These are phyloP conservation scores for Sphaerostilbella broomeana DNA, from an alignment of 2,329 filamentous ascomycete species.

Conservation along the genomic window DNA sequence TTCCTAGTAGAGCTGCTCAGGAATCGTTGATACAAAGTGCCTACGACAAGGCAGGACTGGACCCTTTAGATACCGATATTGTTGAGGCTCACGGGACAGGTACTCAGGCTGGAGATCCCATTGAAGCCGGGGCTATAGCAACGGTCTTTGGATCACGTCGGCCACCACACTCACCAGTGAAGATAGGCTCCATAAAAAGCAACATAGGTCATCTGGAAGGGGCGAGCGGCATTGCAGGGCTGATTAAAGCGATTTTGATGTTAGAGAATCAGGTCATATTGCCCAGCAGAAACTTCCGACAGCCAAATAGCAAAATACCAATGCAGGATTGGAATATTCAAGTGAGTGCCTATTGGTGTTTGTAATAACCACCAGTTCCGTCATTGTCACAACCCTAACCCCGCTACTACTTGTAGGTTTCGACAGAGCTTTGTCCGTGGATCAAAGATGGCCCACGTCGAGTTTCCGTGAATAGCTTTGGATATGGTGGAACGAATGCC, in stretches of 20 bases:
- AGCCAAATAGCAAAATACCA: too few species aligned
- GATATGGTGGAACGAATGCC: slow-evolving; percentile 12
- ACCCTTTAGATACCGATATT: slow-evolving; percentile 20
- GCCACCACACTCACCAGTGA: slow-evolving; percentile 14
- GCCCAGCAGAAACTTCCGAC: too few species aligned
- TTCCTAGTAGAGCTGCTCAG: slow-evolving; percentile 17
- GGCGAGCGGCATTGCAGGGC: slow-evolving; percentile 22
- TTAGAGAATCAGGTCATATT: too few species aligned
- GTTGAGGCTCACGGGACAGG: slow-evolving; percentile 36
- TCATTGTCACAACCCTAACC: too few species aligned
- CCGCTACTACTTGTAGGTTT: too few species aligned
- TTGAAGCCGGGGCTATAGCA: slow-evolving; percentile 15
- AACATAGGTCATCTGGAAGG: slow-evolving; percentile 28
- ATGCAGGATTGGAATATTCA: too few species aligned
- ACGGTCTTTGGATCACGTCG: slow-evolving; percentile 13
- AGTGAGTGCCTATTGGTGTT: too few species aligned
- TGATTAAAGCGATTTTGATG: slow-evolving; percentile 25
- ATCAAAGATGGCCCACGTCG: too few species aligned
- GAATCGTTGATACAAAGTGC: slow-evolving; percentile 22
- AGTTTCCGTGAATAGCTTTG: too few species aligned
- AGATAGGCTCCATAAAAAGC: slow-evolving; percentile 28
- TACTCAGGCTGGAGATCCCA: slow-evolving; percentile 27
- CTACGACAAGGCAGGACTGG: slow-evolving; percentile 25
- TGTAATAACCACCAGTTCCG: too few species aligned
- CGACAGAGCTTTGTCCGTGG: too few species aligned